These are phyloP conservation scores for Vitis labrusca DNA, from an alignment of 164 flowering plant genomes.

Conservation along the genomic window DNA sequence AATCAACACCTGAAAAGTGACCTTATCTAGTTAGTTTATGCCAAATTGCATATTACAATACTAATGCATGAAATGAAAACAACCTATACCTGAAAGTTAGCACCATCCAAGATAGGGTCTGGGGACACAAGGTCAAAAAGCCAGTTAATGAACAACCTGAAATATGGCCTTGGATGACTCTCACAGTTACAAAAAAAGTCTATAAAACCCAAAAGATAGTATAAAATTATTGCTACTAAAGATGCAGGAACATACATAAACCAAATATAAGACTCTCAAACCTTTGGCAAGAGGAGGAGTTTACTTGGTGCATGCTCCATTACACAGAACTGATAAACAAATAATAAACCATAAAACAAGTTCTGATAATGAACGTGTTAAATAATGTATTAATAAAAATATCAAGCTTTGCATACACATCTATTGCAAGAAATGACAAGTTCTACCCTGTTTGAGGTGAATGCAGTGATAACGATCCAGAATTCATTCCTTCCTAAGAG, in stretches of 20 bases:
- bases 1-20: slow-evolving; percentile 53
- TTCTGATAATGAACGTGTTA: background rate
- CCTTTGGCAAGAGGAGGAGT: slow-evolving; percentile 64
- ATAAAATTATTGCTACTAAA: too few relatives aligned
- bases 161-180: slow-evolving; percentile 85
- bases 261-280: slow-evolving; percentile 12
- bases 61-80: background rate
- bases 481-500: slow-evolving; percentile 49
- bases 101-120: slow-evolving; percentile 68
- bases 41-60: background rate
- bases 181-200: slow-evolving; percentile 79
- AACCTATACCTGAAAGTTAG: slow-evolving; percentile 66
- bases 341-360: background rate
- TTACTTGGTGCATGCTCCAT: slow-evolving; percentile 71
- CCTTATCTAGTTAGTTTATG: too few relatives aligned
- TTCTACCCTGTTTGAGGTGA: slow-evolving; percentile 55
- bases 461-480: slow-evolving; percentile 38
- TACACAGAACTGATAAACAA: slow-evolving; percentile 36
- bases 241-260: background rate
- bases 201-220: slow-evolving; percentile 14
- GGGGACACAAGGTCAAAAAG: slow-evolving; percentile 65
- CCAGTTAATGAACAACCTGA: slow-evolving; percentile 89
- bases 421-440: slow-evolving; percentile 74
- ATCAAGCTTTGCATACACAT: slow-evolving; percentile 80
- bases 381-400: slow-evolving; percentile 27